A percentile compares a stretch with the other conserved stretches of the same genome.
These are phyloP conservation scores for Cystofilobasidium capitatum DNA, from an alignment of 768 basidiomycete species.

Conservation along the genomic window DNA sequence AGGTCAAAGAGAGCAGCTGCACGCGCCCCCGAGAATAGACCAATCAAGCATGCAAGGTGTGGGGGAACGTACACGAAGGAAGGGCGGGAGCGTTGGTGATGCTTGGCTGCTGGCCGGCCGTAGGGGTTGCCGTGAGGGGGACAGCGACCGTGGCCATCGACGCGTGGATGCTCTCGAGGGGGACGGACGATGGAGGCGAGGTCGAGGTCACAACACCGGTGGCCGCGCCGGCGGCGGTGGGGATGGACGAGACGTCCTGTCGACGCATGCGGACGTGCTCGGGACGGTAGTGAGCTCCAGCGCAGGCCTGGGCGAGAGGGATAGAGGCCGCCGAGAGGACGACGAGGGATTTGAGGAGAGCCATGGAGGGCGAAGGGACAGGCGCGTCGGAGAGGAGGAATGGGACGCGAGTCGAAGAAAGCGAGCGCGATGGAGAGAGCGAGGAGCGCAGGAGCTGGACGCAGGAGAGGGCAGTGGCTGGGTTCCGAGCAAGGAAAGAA, in stretches of 20 bases:
- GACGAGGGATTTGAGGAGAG: not conserved
- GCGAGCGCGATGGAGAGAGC: too few relatives aligned
- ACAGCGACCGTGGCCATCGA: not conserved
- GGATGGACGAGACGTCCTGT: not conserved
- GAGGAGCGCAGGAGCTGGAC: too few relatives aligned
- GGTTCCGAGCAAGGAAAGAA: too few relatives aligned
- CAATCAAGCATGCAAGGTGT: not conserved
- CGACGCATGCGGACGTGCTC: not conserved
- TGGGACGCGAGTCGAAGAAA: not conserved
- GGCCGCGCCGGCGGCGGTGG: not conserved
- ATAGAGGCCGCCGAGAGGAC: not conserved
- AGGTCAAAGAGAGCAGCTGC: not conserved
- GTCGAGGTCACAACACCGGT: not conserved
- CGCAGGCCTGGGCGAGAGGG: not conserved
- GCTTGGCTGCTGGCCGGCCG: not conserved
- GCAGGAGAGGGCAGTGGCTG: too few relatives aligned
- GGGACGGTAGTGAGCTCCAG: not conserved
- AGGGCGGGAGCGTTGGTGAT: conserved; percentile 2
- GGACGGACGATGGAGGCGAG: not conserved
- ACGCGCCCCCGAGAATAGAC: not conserved
- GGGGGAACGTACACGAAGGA: conserved; percentile 1
- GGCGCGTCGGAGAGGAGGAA: not conserved
- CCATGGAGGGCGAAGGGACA: not conserved
- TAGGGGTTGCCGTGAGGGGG: not conserved
- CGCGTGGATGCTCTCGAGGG: not conserved